These are phyloP conservation scores for Alternaria metachromatica DNA, from an alignment of 2,329 filamentous ascomycete genomes.

Conservation along the genomic window DNA sequence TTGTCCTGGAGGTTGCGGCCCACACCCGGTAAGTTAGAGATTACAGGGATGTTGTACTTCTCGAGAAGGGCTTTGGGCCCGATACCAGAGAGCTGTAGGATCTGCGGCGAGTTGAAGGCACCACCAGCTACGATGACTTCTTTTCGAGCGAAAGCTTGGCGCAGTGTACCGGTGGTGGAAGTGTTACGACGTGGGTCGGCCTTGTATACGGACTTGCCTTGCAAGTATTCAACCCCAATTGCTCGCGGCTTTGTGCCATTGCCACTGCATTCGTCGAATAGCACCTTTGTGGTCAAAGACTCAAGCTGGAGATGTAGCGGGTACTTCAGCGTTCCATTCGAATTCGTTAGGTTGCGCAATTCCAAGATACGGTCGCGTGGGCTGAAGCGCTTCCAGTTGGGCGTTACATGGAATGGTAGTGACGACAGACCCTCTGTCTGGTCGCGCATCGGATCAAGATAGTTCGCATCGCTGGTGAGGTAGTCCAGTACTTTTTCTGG, in stretches of 20 bases:
- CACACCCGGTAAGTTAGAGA: conserved; percentile 56
- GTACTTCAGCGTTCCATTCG: conserved; percentile 18
- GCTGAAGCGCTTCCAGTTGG: conserved; percentile 24
- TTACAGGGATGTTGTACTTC: conserved; percentile 58
- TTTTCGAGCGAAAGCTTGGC: conserved; percentile 25
- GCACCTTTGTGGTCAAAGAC: conserved; percentile 50
- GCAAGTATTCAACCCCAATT: conserved; percentile 53
- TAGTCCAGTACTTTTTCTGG: conserved; percentile 22
- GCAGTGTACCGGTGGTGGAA: conserved; percentile 8
- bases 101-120: conserved; percentile 66
- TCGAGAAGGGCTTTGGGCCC: conserved; percentile 61
- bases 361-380: conserved; percentile 24
- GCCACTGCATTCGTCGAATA: conserved; percentile 39
- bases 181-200: conserved; percentile 49
- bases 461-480: conserved; percentile 22
- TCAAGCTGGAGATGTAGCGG: conserved; percentile 39
- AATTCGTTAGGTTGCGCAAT: conserved; percentile 8
- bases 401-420: conserved; percentile 34
- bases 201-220: conserved; percentile 50
- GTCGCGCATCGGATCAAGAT: conserved; percentile 20
- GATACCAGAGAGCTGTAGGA: conserved; percentile 68
- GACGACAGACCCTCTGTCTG: conserved; percentile 49
- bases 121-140: conserved; percentile 47
- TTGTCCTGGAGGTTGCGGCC: conserved; percentile 34
- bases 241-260: conserved; percentile 39